Conservation (phyloP, 345 rosid genomes). For the Raphanus raphanistrum region DNA sequence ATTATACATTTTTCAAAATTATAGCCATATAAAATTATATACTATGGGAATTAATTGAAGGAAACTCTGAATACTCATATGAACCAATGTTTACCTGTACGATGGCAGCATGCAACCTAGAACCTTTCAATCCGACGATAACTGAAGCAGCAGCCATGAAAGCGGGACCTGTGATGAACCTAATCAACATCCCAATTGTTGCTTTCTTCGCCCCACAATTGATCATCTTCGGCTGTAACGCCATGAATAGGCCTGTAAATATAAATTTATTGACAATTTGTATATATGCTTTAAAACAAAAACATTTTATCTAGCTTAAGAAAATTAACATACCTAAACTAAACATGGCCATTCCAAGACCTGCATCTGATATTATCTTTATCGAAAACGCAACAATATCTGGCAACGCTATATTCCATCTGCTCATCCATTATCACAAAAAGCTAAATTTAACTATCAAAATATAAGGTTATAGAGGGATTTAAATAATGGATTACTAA, state of each 20-base stretch:
- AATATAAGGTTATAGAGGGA: neutral
- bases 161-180: conserved; percentile 64
- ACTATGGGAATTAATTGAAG: neutral
- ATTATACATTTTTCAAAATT: neutral
- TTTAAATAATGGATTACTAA: conserved; percentile 11
- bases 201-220: conserved; percentile 69
- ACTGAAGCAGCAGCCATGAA: conserved; percentile 57
- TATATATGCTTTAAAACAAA: neutral
- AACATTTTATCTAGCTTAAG: neutral
- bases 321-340: conserved; percentile 57
- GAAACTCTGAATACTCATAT: neutral
- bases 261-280: neutral
- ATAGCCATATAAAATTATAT: neutral
- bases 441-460: neutral
- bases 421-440: conserved; percentile 19
- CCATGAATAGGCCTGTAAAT: conserved; percentile 71
- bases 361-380: conserved; percentile 72
- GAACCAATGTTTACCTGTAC: conserved; percentile 53
- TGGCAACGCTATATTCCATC: conserved; percentile 74
- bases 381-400: conserved; percentile 62
- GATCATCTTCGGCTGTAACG: conserved; percentile 69
- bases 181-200: conserved; percentile 56
- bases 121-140: conserved; percentile 52
- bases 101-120: conserved; percentile 63
- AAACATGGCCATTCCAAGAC: conserved; percentile 88